phyloP scores from a whole-genome alignment of 495 filamentous ascomycete genomes.

The Penicillium verhagenii region DNA sequence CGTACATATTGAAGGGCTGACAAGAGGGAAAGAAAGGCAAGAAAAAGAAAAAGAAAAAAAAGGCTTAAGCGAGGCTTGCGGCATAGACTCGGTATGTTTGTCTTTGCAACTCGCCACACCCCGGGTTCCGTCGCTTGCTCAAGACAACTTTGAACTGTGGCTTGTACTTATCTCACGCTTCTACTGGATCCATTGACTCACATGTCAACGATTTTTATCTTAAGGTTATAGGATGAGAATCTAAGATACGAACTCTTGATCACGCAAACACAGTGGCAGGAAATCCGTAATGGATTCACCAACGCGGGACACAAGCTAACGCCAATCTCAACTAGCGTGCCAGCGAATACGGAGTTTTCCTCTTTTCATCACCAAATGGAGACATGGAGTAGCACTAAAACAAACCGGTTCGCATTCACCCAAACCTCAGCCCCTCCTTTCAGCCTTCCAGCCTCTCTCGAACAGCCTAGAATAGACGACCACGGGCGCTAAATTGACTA shows the following conservation, averaged over 20 bases:
- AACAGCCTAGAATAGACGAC: neutral
- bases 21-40: neutral
- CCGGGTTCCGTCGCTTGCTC: neutral
- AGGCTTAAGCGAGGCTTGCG: neutral
- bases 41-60: neutral
- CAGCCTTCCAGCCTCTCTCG: neutral
- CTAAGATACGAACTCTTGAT: too few relatives aligned
- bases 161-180: neutral
- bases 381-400: neutral
- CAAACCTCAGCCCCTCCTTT: neutral
- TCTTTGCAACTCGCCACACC: neutral
- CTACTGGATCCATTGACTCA: neutral
- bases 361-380: too few relatives aligned
- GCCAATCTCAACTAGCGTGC: neutral
- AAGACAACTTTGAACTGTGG: neutral
- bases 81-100: neutral
- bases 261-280: too few relatives aligned
- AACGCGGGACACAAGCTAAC: neutral
- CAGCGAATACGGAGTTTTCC: neutral
- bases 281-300: neutral
- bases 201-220: too few relatives aligned
- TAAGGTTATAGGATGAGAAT: too few relatives aligned
- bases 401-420: neutral
- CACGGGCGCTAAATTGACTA: neutral
- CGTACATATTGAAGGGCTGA: neutral